Evolutionary conservation across 768 basidiomycete genomes (phyloP).

Genomic region (Phanerodontia chrysosporium): DNA sequence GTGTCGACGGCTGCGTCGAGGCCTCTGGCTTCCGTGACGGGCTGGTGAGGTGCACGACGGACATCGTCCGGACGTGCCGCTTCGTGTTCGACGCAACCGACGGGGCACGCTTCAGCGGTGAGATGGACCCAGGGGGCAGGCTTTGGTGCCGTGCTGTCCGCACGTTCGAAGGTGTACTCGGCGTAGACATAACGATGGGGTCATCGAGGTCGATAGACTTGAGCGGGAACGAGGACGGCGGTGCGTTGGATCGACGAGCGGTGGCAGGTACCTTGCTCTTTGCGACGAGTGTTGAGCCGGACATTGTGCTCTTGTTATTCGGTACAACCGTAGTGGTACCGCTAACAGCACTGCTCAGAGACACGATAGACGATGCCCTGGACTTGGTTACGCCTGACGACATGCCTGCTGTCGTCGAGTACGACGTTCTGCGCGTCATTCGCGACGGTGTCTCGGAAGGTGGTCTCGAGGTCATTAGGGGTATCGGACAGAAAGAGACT

Average conservation of each 20-base stretch:
- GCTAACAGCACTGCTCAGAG: constrained; percentile 39
- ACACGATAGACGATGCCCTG: constrained; percentile 49
- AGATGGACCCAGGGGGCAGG: constrained; percentile 8
- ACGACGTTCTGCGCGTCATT: constrained; percentile 40
- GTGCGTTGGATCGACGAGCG: constrained; percentile 7
- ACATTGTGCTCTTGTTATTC: constrained; percentile 17
- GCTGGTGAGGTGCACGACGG: constrained; percentile 6
- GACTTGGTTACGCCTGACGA: constrained; percentile 41
- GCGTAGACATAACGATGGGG: constrained; percentile 12
- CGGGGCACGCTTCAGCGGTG: constrained; percentile 13
- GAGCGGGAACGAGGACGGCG: constrained; percentile 20
- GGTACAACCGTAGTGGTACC: constrained; percentile 46
- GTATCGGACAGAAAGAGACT: neutral
- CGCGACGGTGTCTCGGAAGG: constrained; percentile 55
- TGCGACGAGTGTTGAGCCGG: neutral
- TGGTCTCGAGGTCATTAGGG: constrained; percentile 17
- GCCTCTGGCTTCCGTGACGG: neutral
- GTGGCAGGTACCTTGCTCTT: constrained; percentile 22
- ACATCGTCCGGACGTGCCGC: constrained; percentile 19
- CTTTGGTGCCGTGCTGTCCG: constrained; percentile 21
- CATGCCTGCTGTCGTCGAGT: constrained; percentile 38
- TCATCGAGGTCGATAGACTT: constrained; percentile 19
- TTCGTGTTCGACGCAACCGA: constrained; percentile 19
- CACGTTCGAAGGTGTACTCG: constrained; percentile 8
- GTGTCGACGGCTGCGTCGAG: neutral